Conservation (phyloP, 169 alveolate genomes). For the Neospora caninum region DNA sequence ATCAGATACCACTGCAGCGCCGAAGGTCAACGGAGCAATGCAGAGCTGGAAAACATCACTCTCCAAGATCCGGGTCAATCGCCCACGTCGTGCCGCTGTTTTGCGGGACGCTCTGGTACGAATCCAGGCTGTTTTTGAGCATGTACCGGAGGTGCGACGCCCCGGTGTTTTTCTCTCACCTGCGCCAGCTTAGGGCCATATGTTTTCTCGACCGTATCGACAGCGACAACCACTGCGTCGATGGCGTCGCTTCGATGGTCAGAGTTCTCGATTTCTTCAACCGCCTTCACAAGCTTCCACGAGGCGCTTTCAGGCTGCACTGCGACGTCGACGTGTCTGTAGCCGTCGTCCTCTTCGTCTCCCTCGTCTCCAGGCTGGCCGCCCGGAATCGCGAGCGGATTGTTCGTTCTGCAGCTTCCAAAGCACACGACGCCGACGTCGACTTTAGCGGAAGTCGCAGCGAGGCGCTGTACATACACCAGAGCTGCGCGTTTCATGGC, state of each 20-base stretch:
- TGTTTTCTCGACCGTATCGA: background rate
- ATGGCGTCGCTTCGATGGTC: background rate
- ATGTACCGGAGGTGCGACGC: too few relatives aligned
- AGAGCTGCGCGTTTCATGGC: conserved; percentile 4
- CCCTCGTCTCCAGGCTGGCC: background rate
- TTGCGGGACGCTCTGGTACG: too few relatives aligned
- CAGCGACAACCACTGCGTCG: conserved; percentile 26
- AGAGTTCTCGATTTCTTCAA: background rate
- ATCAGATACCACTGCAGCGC: too few relatives aligned
- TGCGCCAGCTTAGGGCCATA: conserved; percentile 25
- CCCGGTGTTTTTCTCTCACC: background rate
- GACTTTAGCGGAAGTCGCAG: background rate
- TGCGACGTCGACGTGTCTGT: background rate
- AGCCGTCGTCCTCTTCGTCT: background rate
- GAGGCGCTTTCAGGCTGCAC: background rate
- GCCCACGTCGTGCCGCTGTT: too few relatives aligned
- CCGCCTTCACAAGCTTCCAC: background rate
- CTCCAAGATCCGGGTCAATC: too few relatives aligned
- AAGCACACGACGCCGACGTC: conserved; percentile 29
- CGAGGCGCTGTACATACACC: conserved; percentile 16
- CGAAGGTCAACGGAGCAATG: too few relatives aligned
- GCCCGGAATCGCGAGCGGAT: background rate
- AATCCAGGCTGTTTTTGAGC: too few relatives aligned
- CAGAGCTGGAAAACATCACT: too few relatives aligned
- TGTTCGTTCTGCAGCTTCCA: background rate